Conservation (phyloP, 257 asterid genomes). For the Ballota nigra region DNA sequence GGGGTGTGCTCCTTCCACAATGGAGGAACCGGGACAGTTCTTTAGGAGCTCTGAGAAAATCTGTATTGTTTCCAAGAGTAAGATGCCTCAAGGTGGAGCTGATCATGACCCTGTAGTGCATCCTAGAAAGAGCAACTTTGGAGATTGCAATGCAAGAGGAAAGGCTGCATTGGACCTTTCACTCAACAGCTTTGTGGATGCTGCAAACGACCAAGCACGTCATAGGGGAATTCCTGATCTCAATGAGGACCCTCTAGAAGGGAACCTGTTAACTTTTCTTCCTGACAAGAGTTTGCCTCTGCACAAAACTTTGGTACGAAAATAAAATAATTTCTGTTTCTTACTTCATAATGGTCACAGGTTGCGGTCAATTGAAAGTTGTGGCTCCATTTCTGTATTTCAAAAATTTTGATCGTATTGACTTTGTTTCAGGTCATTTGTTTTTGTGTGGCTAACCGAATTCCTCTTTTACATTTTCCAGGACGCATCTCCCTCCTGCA, state of each 20-base stretch:
- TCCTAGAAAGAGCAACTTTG: constrained; percentile 24
- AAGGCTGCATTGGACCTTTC: constrained; percentile 58
- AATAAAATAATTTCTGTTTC: not conserved
- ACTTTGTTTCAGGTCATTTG: not conserved
- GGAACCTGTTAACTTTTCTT: constrained; percentile 22
- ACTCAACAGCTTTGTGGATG: constrained; percentile 37
- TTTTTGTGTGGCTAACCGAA: not conserved
- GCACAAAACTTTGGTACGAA: constrained; percentile 31
- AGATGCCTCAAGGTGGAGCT: constrained; percentile 39
- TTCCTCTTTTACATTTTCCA: constrained; percentile 19
- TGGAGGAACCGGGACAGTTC: constrained; percentile 23
- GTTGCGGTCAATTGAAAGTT: too few relatives aligned
- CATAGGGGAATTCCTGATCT: constrained; percentile 48
- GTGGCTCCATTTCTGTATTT: not conserved
- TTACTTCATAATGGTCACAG: too few relatives aligned
- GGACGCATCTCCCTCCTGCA: constrained; percentile 35
- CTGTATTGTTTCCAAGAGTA: constrained; percentile 23
- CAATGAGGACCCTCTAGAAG: constrained; percentile 37
- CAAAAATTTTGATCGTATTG: not conserved
- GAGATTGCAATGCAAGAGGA: constrained; percentile 32
- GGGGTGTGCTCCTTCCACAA: constrained; percentile 7
- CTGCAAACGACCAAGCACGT: constrained; percentile 23
- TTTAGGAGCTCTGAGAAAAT: constrained; percentile 24
- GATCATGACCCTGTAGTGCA: constrained; percentile 22
- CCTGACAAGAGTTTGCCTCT: constrained; percentile 27